Percentiles rank a stretch among this genome's conserved stretches.
phyloP scores from a whole-genome alignment of 2,329 filamentous ascomycete species.

The Colletotrichum lini region DNA sequence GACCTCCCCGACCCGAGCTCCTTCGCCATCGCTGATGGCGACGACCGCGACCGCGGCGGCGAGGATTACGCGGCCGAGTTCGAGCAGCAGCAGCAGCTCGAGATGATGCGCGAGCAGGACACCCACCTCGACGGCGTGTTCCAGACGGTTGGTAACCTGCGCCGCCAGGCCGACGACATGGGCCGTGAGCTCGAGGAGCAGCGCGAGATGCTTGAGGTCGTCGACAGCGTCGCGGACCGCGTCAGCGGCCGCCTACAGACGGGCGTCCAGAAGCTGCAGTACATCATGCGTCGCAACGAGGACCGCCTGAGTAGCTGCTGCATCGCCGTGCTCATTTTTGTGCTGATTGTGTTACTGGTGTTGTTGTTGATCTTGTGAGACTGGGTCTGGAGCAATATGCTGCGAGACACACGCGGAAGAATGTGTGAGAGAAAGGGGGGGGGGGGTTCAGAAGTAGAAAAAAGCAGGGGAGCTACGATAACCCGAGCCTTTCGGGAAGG shows the following conservation, averaged over 20 bases:
- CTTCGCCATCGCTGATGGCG: constrained; percentile 71
- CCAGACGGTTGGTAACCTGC: constrained; percentile 89
- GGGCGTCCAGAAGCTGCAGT: constrained; percentile 87
- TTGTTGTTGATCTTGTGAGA: constrained; percentile 77
- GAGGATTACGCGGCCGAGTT: constrained; percentile 82
- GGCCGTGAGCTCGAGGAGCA: constrained; percentile 97
- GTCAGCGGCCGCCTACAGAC: constrained; percentile 88
- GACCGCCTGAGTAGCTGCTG: constrained; percentile 91
- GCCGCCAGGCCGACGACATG: constrained; percentile 95
- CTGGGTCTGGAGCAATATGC: neutral
- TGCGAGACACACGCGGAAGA: no score
- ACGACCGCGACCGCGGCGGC: constrained; percentile 61
- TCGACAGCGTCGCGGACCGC: constrained; percentile 87
- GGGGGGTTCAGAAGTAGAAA: neutral
- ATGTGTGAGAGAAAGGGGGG: neutral
- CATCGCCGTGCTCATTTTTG: constrained; percentile 88
- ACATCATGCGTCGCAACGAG: constrained; percentile 91
- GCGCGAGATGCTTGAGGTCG: constrained; percentile 86
- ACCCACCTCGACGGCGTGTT: constrained; percentile 93
- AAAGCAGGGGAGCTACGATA: no score
- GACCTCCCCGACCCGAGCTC: constrained; percentile 69
- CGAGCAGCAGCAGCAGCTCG: constrained; percentile 90
- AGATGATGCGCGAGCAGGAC: constrained; percentile 96
- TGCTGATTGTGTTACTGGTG: constrained; percentile 88
- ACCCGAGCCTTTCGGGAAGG: neutral